Percentiles rank a stretch among this genome's conserved stretches.
Evolutionary conservation across 2,329 filamentous ascomycete genomes (phyloP).

Genomic region (Rutstroemia sp.): DNA sequence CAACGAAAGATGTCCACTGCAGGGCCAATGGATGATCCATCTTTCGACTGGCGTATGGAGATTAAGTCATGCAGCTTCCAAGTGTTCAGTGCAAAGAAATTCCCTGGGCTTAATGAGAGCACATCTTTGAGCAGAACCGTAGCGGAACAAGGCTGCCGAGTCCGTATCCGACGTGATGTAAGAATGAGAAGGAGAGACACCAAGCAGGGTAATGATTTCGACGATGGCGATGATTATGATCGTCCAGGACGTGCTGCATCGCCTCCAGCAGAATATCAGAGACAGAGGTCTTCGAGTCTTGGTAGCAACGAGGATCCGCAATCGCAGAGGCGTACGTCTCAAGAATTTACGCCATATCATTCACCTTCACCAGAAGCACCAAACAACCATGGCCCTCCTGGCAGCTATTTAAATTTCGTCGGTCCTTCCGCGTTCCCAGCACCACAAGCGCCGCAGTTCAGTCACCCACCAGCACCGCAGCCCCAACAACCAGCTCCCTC

Average conservation of each 20-base stretch:
- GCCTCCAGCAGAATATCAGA: slow-evolving; percentile 10
- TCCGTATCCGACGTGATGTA: slow-evolving; percentile 89
- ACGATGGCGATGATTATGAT: slow-evolving; percentile 55
- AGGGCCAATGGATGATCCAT: slow-evolving; percentile 33
- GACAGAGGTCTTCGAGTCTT: slow-evolving; percentile 18
- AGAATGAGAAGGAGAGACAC: slow-evolving; percentile 79
- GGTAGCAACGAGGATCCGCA: slow-evolving; percentile 19
- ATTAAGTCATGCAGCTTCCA: slow-evolving; percentile 82
- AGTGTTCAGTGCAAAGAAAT: slow-evolving; percentile 97
- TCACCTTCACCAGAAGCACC: slow-evolving; percentile 1
- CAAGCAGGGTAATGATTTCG: slow-evolving; percentile 47
- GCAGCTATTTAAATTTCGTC: slow-evolving; percentile 27
- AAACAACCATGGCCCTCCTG: slow-evolving; percentile 26
- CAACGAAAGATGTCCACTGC: slow-evolving; percentile 29
- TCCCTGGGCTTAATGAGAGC: slow-evolving; percentile 86
- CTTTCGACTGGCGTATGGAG: slow-evolving; percentile 81
- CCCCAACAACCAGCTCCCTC: not conserved
- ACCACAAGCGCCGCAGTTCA: slow-evolving; percentile 1
- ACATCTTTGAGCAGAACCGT: slow-evolving; percentile 84
- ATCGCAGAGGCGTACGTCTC: slow-evolving; percentile 38
- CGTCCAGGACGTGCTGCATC: slow-evolving; percentile 29
- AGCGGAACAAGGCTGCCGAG: slow-evolving; percentile 92
- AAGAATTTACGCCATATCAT: slow-evolving; percentile 30
- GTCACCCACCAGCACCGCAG: not conserved
- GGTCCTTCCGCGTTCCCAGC: not conserved